Evolutionary conservation across 768 basidiomycete species (phyloP).

Genomic region (Mycena floridula): DNA sequence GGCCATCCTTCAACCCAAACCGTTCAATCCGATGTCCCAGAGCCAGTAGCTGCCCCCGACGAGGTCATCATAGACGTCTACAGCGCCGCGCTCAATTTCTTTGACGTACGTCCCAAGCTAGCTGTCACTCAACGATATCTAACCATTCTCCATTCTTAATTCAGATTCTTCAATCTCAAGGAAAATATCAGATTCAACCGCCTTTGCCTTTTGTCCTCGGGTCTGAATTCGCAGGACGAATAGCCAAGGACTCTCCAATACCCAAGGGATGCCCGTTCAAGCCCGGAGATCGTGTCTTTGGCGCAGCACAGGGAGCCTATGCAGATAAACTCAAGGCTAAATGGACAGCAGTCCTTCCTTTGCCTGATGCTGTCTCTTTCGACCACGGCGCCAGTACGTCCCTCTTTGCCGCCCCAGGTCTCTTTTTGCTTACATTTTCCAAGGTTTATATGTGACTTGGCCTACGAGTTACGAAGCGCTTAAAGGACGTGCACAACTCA

Average conservation of each 20-base stretch:
- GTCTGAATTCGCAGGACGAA: constrained; percentile 77
- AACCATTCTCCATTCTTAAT: constrained; percentile 7
- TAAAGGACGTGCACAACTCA: constrained; percentile 75
- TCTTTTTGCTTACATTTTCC: neutral
- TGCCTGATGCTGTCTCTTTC: constrained; percentile 73
- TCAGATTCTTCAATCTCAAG: constrained; percentile 81
- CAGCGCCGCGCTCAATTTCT: constrained; percentile 74
- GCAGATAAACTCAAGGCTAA: constrained; percentile 67
- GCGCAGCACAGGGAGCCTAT: constrained; percentile 68
- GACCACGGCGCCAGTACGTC: constrained; percentile 81
- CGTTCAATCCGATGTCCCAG: constrained; percentile 47
- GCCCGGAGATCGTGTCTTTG: constrained; percentile 86
- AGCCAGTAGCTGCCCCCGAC: constrained; percentile 42
- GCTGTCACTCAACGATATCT: neutral
- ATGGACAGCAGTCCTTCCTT: constrained; percentile 44
- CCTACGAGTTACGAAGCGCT: constrained; percentile 92
- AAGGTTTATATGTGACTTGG: constrained; percentile 85
- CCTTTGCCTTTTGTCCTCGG: constrained; percentile 84
- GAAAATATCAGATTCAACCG: constrained; percentile 83
- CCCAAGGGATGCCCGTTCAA: constrained; percentile 74
- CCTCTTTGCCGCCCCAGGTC: neutral
- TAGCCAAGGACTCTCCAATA: constrained; percentile 65
- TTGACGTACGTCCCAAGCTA: constrained; percentile 39
- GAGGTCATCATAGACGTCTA: constrained; percentile 75
- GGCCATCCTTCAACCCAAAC: constrained; percentile 61